Evolutionary conservation across 768 basidiomycete genomes (phyloP), one percentile per base, ranked within the genome.

Genomic region (Xerocomus potaroensis): DNA sequence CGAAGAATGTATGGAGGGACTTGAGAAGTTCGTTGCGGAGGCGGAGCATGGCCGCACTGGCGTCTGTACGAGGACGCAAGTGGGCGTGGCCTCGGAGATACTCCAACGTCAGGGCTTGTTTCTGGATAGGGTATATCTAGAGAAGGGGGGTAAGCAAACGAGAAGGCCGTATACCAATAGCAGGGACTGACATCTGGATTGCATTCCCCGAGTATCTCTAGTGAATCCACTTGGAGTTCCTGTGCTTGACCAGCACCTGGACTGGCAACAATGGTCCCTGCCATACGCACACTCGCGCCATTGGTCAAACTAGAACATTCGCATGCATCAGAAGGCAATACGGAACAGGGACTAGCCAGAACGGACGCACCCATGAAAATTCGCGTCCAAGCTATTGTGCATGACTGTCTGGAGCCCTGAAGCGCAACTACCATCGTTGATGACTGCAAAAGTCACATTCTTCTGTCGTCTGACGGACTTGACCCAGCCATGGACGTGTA

Each of bases 61-160:
- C 70, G 24, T 80, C 73, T 8, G 90, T 93, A 11, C 95, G 79
- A 7, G 87, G 76, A 9, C 96, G 83, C n/a, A 99, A 66, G 70
- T 98, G 93, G 4, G 81, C 80, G 59, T 94, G 76, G 48, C 93
- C 87, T 8, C 95, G 79, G 24, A 96, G 75, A 58, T 90, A 86
- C 50, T 92, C 86, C 2, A 76, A 66, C 2, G 88, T 80, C 10
- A 91, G 75, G 23, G 81, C 66, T 65, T 97, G 83, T 64, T 96
- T 97, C 66, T 94, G 94, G 42, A 96, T 91, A 0, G 92, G 92
- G 65, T 95, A 97, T 37, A 68, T 69, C 92, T 92, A 45, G 3
- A 8, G 34, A n/a, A 44, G 30, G 21, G 36, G 24, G 3, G 14
- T 64, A 40, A 58, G 41, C 30, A 15, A 39, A 23, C 9, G 27